These are phyloP conservation scores for Begonia fuchsioides DNA, from an alignment of 306 rosid genomes.

Conservation along the genomic window DNA sequence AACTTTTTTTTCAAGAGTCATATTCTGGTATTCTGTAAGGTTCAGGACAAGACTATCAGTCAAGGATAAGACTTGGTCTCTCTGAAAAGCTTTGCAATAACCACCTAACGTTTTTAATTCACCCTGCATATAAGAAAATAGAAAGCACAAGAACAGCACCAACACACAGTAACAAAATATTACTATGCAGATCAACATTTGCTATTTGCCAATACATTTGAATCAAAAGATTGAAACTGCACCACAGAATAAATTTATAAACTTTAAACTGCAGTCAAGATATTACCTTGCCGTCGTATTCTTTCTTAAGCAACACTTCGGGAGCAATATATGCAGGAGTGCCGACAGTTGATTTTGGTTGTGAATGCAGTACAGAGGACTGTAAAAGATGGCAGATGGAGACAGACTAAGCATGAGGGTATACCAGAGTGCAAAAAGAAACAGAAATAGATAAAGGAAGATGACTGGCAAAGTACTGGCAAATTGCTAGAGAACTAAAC, in stretches of 20 bases:
- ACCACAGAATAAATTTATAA: not conserved
- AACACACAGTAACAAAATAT: too few species aligned
- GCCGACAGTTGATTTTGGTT: constrained; percentile 95
- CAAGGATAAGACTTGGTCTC: too few species aligned
- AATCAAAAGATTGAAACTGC: too few species aligned
- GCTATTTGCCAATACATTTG: too few species aligned
- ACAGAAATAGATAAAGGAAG: not conserved
- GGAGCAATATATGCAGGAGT: constrained; percentile 98
- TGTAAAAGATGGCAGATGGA: constrained; percentile 17
- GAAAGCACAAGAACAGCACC: too few species aligned
- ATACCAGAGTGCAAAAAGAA: constrained; percentile 2
- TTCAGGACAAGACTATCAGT: too few species aligned
- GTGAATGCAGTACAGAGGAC: constrained; percentile 92
- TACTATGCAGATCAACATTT: too few species aligned
- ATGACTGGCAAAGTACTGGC: not conserved
- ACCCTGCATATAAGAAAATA: too few species aligned
- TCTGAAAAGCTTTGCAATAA: too few species aligned
- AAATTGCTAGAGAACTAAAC: not conserved
- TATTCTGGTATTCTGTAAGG: too few species aligned
- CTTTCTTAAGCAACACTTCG: constrained; percentile 89
- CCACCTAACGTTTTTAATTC: too few species aligned
- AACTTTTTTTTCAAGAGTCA: too few species aligned
- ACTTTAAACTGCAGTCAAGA: not conserved
- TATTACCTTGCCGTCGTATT: constrained; percentile 93
- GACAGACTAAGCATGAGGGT: constrained; percentile 12